Evolutionary conservation across 2,329 filamentous ascomycete genomes (phyloP).

Genomic region (Hypoxylon sp.): DNA sequence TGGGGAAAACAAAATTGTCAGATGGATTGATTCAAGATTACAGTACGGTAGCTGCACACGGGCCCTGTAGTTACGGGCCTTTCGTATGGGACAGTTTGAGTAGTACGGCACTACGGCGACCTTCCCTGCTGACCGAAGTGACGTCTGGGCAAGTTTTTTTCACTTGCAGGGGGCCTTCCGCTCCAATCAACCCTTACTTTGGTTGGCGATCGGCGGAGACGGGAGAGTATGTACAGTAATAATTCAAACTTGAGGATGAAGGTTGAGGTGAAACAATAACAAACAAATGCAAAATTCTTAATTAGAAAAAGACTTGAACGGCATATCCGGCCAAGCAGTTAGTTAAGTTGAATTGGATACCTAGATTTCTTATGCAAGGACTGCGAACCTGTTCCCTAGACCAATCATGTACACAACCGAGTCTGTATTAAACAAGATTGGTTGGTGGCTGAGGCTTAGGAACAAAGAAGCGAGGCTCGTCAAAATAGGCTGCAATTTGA

Average conservation of each 20-base stretch:
- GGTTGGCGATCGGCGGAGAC: slow-evolving; percentile 4
- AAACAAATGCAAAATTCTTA: too few species aligned
- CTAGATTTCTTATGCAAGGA: slow-evolving; percentile 25
- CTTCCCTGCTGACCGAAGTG: slow-evolving; percentile 32
- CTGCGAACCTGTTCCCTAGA: slow-evolving; percentile 11
- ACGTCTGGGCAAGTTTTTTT: slow-evolving; percentile 27
- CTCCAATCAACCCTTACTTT: slow-evolving; percentile 23
- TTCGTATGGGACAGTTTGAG: too few species aligned
- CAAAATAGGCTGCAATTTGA: slow-evolving; percentile 8
- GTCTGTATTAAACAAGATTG: slow-evolving; percentile 9
- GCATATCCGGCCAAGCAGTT: too few species aligned
- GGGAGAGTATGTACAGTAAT: background rate
- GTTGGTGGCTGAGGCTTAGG: slow-evolving; percentile 9
- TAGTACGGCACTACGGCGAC: too few species aligned
- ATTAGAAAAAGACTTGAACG: slow-evolving; percentile 4
- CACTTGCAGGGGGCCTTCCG: slow-evolving; percentile 16
- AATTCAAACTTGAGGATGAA: slow-evolving; percentile 1
- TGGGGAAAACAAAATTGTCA: slow-evolving; percentile 19
- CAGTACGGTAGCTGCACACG: slow-evolving; percentile 22
- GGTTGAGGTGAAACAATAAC: background rate
- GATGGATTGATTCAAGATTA: slow-evolving; percentile 24
- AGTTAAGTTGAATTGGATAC: slow-evolving; percentile 1
- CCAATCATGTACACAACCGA: slow-evolving; percentile 19
- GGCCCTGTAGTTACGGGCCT: slow-evolving; percentile 13
- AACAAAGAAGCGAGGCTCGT: slow-evolving; percentile 32